Evolutionary conservation across 331 rosid species (phyloP), one percentile per base, ranked within the genome.

Genomic region (Pyracantha coccinea): DNA sequence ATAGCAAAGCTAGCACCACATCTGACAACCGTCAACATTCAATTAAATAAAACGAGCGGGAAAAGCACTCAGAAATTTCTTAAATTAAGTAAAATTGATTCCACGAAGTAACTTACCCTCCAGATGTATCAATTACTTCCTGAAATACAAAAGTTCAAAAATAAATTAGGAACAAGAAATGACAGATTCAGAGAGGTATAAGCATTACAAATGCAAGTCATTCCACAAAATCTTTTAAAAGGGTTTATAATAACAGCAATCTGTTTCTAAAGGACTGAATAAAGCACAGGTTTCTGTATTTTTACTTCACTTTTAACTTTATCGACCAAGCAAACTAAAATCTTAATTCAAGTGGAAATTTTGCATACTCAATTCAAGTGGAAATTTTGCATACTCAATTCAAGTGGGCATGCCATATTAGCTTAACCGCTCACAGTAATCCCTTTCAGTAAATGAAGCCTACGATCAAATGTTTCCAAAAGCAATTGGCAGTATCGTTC

Each of bases 101-200:
- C 25, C 15, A 62, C 10, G 38, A 60, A 32, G 64, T 41, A 57
- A 75, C 92, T 74, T 86, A 93, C 98, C 98, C 98, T 75, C 94
- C 97, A 63, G 97, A 93, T 75, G 96, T 89, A 75, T 93, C 98
- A 19, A 76, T 66, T 52, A 93, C 94, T 77, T 89, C 98, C 98
- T 93, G 98, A 82, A 83, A 86, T 59, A 83, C 67, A 69, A 54
- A 85, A 14, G 54, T 23, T 59, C n/a, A 78, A 44, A 27, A 64
- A 31, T 72, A 16, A 81, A 29, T 29, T 33, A 5, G 23, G 28
- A 4, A 19, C 28, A 79, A 73, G 57, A 8, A 32, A 6, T 17
- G 38, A 12, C 17, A 54, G 44, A 35, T 35, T 35, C 44, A 2
- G 44, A 35, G 44, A 35, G 44, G 44, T 35, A 35, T 35, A 35